Percentiles rank a stretch among this genome's conserved stretches.
Evolutionary conservation across 768 basidiomycete species (phyloP).

Genomic region (Clitopilus passeckerianus): DNA sequence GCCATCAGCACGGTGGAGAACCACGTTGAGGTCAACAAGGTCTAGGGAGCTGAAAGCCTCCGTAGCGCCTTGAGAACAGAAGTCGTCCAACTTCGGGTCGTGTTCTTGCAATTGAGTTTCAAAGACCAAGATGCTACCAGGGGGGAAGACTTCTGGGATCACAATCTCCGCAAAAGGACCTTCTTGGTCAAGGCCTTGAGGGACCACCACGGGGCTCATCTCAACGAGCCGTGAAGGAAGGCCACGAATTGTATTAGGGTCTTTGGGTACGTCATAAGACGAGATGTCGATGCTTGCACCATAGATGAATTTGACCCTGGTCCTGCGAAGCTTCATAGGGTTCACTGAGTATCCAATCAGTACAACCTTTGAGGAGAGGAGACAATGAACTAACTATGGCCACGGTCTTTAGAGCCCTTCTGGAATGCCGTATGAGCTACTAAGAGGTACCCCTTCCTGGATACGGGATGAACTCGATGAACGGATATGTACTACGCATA

Average conservation of each 20-base stretch:
- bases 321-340: constrained; percentile 79
- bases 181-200: constrained; percentile 57
- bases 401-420: constrained; percentile 78
- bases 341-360: constrained; percentile 46
- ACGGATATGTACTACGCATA: constrained; percentile 79
- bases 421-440: constrained; percentile 90
- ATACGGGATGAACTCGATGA: constrained; percentile 85
- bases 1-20: constrained; percentile 82
- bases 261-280: constrained; percentile 50
- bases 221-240: constrained; percentile 67
- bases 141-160: constrained; percentile 90
- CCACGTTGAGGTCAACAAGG: constrained; percentile 84
- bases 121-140: constrained; percentile 92
- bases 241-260: constrained; percentile 57
- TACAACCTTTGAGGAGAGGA: not conserved
- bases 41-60: constrained; percentile 70
- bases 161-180: constrained; percentile 74
- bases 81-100: constrained; percentile 64
- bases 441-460: constrained; percentile 89
- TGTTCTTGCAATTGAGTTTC: constrained; percentile 77
- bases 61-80: constrained; percentile 67
- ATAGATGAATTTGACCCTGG: constrained; percentile 73
- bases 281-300: constrained; percentile 72
- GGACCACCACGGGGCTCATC: constrained; percentile 52
- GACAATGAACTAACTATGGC: constrained; percentile 52